Evolutionary conservation across 306 rosid genomes (phyloP).

Genomic region (Hippophae tibetana): DNA sequence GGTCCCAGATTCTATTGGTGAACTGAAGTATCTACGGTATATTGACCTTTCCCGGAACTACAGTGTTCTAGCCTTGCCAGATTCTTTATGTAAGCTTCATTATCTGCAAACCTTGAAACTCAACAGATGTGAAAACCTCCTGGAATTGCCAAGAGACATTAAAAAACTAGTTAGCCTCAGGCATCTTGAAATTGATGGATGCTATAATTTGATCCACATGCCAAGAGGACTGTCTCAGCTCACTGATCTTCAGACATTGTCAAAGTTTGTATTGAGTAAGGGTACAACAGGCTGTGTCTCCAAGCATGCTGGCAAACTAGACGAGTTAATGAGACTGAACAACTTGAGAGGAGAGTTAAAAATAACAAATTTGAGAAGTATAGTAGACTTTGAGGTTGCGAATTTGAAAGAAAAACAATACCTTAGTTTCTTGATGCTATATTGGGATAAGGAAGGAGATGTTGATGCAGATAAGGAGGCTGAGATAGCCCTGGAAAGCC

Average conservation of each 20-base stretch:
- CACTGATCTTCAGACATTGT: background rate
- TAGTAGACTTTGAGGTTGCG: background rate
- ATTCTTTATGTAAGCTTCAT: background rate
- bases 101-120: background rate
- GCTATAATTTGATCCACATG: background rate
- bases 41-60: background rate
- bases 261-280: background rate
- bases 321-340: background rate
- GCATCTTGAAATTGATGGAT: background rate
- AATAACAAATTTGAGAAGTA: background rate
- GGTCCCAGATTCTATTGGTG: background rate
- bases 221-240: background rate
- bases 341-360: background rate
- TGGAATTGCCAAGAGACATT: background rate
- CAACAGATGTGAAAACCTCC: background rate
- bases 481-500: background rate
- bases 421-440: background rate
- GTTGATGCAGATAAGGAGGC: background rate
- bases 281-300: background rate
- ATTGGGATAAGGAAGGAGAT: background rate
- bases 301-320: background rate
- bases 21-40: background rate
- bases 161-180: background rate
- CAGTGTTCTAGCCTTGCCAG: background rate
- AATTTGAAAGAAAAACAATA: background rate